Conservation (phyloP, 139 green algal species). For the Axilococcus clingmanii region DNA sequence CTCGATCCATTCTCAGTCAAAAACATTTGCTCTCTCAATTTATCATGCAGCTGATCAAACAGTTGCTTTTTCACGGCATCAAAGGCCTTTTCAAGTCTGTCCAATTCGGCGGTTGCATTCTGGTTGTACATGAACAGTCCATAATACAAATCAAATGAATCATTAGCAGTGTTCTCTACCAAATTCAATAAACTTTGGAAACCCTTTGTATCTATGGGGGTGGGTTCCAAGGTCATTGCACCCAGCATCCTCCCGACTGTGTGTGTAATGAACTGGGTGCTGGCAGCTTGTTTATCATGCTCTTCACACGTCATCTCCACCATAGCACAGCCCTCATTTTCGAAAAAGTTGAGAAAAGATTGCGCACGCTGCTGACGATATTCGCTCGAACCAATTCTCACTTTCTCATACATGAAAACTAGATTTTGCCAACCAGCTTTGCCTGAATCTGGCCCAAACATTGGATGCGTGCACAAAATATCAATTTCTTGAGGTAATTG, state of each 20-base stretch:
- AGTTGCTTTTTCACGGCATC: slow-evolving; percentile 81
- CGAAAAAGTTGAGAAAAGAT: slow-evolving; percentile 45
- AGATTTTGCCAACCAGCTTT: slow-evolving; percentile 67
- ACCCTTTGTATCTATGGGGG: slow-evolving; percentile 90
- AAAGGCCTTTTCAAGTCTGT: slow-evolving; percentile 67
- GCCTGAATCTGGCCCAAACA: slow-evolving; percentile 97
- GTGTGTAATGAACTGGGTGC: slow-evolving; percentile 98
- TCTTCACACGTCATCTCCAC: slow-evolving; percentile 97
- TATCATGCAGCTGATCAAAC: slow-evolving; percentile 67
- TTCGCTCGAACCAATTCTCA: slow-evolving; percentile 38
- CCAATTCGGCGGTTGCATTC: slow-evolving; percentile 69
- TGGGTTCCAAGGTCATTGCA: slow-evolving; percentile 44
- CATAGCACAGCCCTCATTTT: slow-evolving; percentile 85
- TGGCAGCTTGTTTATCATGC: slow-evolving; percentile 87
- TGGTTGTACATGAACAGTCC: slow-evolving; percentile 88
- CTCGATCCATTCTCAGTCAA: not conserved
- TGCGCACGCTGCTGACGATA: slow-evolving; percentile 22
- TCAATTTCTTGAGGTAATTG: slow-evolving; percentile 75
- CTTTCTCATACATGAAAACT: slow-evolving; percentile 86
- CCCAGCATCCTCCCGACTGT: slow-evolving; percentile 85
- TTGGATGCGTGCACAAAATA: slow-evolving; percentile 98
- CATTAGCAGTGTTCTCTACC: slow-evolving; percentile 93
- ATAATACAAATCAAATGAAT: slow-evolving; percentile 99
- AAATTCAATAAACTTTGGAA: slow-evolving; percentile 87
- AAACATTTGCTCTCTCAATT: slow-evolving; percentile 39